Evolutionary conservation across 306 rosid species (phyloP).

Genomic region (Trifolium dubium): DNA sequence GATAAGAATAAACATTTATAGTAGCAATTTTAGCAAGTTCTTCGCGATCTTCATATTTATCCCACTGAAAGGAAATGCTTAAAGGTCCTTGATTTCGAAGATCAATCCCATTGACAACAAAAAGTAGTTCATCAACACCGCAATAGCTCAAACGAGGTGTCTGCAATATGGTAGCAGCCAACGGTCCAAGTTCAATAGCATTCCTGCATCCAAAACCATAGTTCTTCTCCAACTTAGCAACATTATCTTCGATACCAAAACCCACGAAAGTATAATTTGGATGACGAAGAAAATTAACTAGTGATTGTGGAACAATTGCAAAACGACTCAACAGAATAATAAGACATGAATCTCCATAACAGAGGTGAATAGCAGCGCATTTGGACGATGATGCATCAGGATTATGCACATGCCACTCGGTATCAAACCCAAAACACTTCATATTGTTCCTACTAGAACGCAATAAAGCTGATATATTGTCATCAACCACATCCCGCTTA

Average conservation of each 20-base stretch:
- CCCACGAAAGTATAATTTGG: too few relatives aligned
- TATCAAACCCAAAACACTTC: too few relatives aligned
- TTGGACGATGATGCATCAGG: too few relatives aligned
- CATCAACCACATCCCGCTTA: too few relatives aligned
- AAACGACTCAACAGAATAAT: too few relatives aligned
- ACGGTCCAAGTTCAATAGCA: background rate
- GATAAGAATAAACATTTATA: background rate
- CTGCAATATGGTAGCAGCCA: background rate
- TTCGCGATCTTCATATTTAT: rapidly evolving
- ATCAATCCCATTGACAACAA: background rate
- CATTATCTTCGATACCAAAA: background rate
- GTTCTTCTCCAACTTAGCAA: background rate
- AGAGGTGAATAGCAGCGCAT: too few relatives aligned
- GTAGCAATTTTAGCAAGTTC: background rate
- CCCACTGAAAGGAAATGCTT: background rate
- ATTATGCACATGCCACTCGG: too few relatives aligned
- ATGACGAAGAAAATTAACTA: too few relatives aligned
- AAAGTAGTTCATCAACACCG: background rate
- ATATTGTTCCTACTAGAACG: too few relatives aligned
- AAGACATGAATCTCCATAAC: too few relatives aligned
- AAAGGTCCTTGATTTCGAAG: background rate
- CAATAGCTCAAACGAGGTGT: background rate
- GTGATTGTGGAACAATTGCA: too few relatives aligned
- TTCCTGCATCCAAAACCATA: background rate
- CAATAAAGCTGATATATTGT: too few relatives aligned